Evolutionary conservation across 306 rosid species (phyloP).

Genomic region (Vigna nakashimae): DNA sequence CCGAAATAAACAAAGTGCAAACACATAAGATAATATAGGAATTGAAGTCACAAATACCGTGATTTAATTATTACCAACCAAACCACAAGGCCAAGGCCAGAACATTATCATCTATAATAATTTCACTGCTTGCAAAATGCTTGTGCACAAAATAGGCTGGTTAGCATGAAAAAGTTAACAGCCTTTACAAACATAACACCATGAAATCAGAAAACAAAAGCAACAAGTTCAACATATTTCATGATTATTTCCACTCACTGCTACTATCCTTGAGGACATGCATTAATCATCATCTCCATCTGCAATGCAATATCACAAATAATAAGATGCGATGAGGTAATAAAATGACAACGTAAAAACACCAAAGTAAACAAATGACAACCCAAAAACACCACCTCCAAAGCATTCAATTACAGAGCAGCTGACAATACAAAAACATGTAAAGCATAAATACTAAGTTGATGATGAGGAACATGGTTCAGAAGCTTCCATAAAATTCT

Average conservation of each 20-base stretch:
- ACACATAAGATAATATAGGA: no score
- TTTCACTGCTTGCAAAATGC: constrained; percentile 33
- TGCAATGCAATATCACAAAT: constrained; percentile 45
- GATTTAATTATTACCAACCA: constrained; percentile 41
- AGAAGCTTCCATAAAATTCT: constrained; percentile 26
- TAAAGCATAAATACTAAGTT: constrained; percentile 9
- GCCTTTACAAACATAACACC: constrained; percentile 49
- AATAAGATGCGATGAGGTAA: constrained; percentile 23
- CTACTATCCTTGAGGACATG: constrained; percentile 36
- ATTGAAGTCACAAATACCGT: constrained; percentile 11
- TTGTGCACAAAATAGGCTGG: constrained; percentile 46
- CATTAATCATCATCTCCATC: constrained; percentile 70
- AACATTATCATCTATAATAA: constrained; percentile 33
- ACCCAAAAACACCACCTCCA: constrained; percentile 30
- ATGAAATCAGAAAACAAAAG: constrained; percentile 40
- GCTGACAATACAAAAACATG: constrained; percentile 23
- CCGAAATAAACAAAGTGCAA: no score
- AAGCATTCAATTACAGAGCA: constrained; percentile 27
- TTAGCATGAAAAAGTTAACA: constrained; percentile 38
- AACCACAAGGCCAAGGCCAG: constrained; percentile 28
- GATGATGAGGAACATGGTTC: not conserved
- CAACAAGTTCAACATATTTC: constrained; percentile 42
- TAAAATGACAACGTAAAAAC: not conserved
- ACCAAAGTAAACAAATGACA: constrained; percentile 19
- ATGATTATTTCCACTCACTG: constrained; percentile 40